Base-by-base conservation (phyloP, 176 grass and related monocot genomes). In the Carex myosuroides region DNA sequence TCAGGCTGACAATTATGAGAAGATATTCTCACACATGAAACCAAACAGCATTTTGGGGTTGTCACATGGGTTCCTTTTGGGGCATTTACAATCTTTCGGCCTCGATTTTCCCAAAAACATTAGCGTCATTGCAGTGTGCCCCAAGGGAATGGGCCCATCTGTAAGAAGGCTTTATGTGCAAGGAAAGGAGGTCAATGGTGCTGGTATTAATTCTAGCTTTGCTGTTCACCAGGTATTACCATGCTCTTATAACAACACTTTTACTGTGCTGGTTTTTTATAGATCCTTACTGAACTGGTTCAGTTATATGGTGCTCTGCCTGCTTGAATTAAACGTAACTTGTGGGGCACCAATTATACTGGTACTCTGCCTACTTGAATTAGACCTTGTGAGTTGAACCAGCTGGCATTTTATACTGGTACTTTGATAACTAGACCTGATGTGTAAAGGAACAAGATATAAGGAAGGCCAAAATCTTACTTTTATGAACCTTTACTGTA, bases 21-120 rank as follows among this genome's bases (percentile, higher is more conserved):
- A 95, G 87, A 88, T 95, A 60, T 90, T 95, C 81, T 95, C 93
- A 24, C 85, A 95, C 85, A 95, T 95, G 93, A 95, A 95, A 58
- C 93, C 88, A n/a, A 95, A 92, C 86, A 92, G 93, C 83, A 90
- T 95, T 68, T 83, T 95, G 62, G 93, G 93, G n/a, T 85, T 95
- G 42, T 95, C 93, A 0, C 93, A 95, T 78, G 93, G 93, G 54
- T 95, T 95, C 87, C 86, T 95, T 54, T 85, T 95, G 79, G 93
- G 93, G 7, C 93, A 95, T 84, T 74, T 95, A 79, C 90, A 92
- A 81, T 95, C 93, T 8, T 29, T 54, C 59, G 87, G 86, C 2
- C 86, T 89, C 74, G 88, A 92, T 87, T 95, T 95, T 83, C 93
- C 93, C 1, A 90, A 90, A n/a, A 92, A 95, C 82, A 92, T 95